A percentile compares a stretch with the other conserved stretches of the same genome.
Evolutionary conservation across 225 moss, liverwort and hornwort genomes (phyloP).

Genomic region (Rhytidiadelphus loreus): DNA sequence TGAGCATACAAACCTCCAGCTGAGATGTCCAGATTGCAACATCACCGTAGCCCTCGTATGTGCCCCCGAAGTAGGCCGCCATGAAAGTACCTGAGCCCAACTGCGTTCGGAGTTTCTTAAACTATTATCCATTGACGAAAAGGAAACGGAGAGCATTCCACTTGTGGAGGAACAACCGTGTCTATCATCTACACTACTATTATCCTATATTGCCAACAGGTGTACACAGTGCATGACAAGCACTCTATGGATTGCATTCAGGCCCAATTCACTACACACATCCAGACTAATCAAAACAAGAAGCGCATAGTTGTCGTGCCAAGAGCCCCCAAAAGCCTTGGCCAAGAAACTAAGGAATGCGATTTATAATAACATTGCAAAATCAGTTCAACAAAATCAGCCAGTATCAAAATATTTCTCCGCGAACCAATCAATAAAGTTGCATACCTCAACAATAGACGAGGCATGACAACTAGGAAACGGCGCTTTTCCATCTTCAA

Average conservation of each 20-base stretch:
- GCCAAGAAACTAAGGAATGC: neutral
- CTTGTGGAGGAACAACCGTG: neutral
- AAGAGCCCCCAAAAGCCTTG: neutral
- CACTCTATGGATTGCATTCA: neutral
- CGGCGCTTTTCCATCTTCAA: conserved; percentile 36
- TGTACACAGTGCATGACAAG: neutral
- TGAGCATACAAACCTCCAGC: conserved; percentile 30
- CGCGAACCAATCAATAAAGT: neutral
- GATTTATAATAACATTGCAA: neutral
- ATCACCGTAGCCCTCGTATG: conserved; percentile 54
- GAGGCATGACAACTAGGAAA: conserved; percentile 88
- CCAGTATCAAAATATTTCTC: neutral
- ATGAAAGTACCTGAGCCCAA: conserved; percentile 43
- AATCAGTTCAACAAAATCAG: neutral
- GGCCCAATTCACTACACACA: neutral
- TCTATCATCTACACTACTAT: neutral
- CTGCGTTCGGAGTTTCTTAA: conserved; percentile 5
- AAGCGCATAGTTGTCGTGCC: neutral
- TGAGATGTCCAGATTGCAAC: conserved; percentile 77
- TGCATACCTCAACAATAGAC: conserved; percentile 52
- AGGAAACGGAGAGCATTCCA: neutral
- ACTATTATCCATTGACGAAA: neutral
- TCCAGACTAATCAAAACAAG: neutral
- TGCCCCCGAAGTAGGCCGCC: conserved; percentile 75
- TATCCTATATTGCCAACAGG: neutral